These are phyloP conservation scores for Blastobotrys persicus DNA, from an alignment of 1,139 yeast genomes.

Conservation along the genomic window DNA sequence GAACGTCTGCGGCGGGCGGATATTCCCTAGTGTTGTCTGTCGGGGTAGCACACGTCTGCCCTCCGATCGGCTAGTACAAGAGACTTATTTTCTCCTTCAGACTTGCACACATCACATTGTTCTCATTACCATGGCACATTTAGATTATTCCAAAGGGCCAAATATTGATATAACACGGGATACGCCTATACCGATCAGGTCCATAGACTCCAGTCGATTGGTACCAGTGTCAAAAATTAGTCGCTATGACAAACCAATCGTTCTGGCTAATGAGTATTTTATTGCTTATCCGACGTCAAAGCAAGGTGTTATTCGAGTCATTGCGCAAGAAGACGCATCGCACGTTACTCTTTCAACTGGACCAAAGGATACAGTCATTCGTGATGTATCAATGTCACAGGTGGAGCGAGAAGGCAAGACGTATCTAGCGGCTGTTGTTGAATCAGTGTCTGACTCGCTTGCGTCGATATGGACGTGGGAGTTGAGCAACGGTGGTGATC, in stretches of 20 bases:
- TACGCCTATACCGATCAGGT: constrained; percentile 7
- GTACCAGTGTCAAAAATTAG: constrained; percentile 28
- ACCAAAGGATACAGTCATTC: constrained; percentile 4
- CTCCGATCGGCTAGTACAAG: background rate
- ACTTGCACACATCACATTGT: background rate
- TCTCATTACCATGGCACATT: constrained; percentile 10
- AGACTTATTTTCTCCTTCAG: background rate
- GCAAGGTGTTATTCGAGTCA: constrained; percentile 28
- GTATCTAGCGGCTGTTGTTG: constrained; percentile 15
- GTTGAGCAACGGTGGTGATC: constrained; percentile 7
- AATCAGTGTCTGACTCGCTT: background rate
- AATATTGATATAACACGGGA: constrained; percentile 8
- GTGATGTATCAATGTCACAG: constrained; percentile 13
- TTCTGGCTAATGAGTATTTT: constrained; percentile 33
- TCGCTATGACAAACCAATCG: constrained; percentile 26
- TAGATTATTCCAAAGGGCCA: constrained; percentile 14
- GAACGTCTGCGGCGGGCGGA: too few species aligned
- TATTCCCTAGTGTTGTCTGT: too few species aligned
- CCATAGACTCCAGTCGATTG: constrained; percentile 15
- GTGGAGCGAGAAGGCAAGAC: constrained; percentile 11
- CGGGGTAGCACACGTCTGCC: too few species aligned
- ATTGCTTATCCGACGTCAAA: constrained; percentile 35
- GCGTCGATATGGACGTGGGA: constrained; percentile 13
- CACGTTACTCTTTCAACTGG: constrained; percentile 22
- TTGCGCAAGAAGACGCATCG: constrained; percentile 30